Evolutionary conservation across 1,284 basidiomycete species (phyloP).

Genomic region (Neolentinus lepideus): DNA sequence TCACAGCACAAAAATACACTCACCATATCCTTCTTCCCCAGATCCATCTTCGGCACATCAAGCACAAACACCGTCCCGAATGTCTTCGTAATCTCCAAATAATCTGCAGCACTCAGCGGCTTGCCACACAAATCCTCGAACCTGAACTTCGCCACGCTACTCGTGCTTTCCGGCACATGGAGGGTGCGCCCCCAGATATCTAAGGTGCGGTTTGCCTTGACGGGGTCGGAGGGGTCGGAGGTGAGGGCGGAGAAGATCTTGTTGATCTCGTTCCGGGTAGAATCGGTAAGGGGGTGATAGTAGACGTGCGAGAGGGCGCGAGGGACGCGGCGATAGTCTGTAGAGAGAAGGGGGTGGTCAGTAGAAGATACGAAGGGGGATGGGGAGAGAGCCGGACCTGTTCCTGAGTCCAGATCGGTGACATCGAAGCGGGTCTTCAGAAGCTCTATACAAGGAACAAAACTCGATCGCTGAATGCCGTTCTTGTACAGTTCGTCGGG

Average conservation of each 20-base stretch:
- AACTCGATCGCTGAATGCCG: constrained; percentile 95
- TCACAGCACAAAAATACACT: background rate
- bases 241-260: constrained; percentile 80
- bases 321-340: constrained; percentile 90
- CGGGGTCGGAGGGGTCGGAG: constrained; percentile 43
- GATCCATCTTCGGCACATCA: constrained; percentile 83
- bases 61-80: constrained; percentile 88
- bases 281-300: constrained; percentile 69
- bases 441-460: constrained; percentile 92
- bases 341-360: constrained; percentile 16
- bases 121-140: constrained; percentile 88
- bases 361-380: background rate
- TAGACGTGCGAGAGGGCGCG: constrained; percentile 90
- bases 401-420: constrained; percentile 90
- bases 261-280: constrained; percentile 64
- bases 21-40: constrained; percentile 72
- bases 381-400: constrained; percentile 47
- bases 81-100: constrained; percentile 85
- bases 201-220: constrained; percentile 62
- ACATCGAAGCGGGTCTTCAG: constrained; percentile 85
- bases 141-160: constrained; percentile 77
- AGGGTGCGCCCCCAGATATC: constrained; percentile 88
- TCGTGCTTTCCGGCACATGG: constrained; percentile 73
- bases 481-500: constrained; percentile 98
- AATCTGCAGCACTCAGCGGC: constrained; percentile 92